These are phyloP conservation scores for Mortierella sp. DNA, from an alignment of 371 early-diverging fungal species.

Conservation along the genomic window DNA sequence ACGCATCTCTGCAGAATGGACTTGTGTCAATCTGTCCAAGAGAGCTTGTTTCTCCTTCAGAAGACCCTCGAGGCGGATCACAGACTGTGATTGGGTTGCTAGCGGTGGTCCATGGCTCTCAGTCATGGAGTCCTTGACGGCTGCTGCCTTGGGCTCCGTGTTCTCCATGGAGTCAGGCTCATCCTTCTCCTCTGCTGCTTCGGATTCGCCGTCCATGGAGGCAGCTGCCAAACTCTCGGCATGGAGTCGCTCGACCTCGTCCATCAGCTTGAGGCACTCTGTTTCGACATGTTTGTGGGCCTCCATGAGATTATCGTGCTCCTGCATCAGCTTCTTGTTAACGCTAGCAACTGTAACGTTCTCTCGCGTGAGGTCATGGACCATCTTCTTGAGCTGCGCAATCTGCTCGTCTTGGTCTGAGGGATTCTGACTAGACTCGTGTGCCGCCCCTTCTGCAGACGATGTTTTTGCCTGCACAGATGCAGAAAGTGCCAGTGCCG, in stretches of 20 bases:
- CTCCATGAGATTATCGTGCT: constrained; percentile 65
- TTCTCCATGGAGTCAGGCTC: constrained; percentile 10
- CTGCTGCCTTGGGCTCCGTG: constrained; percentile 5
- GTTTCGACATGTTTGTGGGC: constrained; percentile 74
- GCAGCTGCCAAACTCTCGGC: constrained; percentile 61
- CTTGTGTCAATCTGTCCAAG: constrained; percentile 59
- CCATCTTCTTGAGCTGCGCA: constrained; percentile 37
- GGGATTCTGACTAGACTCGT: constrained; percentile 10
- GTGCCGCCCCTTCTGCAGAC: constrained; percentile 13
- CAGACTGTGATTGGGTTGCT: constrained; percentile 25
- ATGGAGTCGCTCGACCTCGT: constrained; percentile 80
- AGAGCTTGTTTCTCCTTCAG: constrained; percentile 64
- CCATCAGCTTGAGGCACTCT: constrained; percentile 79
- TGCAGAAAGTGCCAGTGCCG: constrained; percentile 44
- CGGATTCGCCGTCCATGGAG: constrained; percentile 37
- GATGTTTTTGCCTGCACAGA: constrained; percentile 21
- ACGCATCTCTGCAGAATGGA: constrained; percentile 67
- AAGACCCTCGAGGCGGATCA: constrained; percentile 53
- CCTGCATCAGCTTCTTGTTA: constrained; percentile 65
- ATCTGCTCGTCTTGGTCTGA: constrained; percentile 39
- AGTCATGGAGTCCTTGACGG: background rate
- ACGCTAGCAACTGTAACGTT: constrained; percentile 52
- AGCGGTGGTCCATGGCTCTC: background rate
- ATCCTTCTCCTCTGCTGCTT: constrained; percentile 13
- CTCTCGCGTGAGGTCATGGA: constrained; percentile 53